Base-by-base conservation (phyloP, 2,329 filamentous ascomycete genomes). In the Fusarium globosum region DNA sequence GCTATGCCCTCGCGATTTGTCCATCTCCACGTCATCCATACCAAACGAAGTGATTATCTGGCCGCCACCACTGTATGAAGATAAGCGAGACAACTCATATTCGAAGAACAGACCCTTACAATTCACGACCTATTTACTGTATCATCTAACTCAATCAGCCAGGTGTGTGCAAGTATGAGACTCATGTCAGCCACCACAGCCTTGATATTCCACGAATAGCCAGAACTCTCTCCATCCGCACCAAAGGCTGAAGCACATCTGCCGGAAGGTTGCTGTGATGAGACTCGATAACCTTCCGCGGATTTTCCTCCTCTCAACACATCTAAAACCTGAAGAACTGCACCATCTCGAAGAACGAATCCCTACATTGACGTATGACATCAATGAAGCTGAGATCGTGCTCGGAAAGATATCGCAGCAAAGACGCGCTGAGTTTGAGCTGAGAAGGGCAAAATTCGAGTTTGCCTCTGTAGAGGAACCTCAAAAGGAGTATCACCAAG, bases 341-440 rank as follows among this genome's bases (percentile, higher is more conserved):
- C 88, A 91, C 56, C 81, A 86, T 38, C 80, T 94, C 20, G 92
- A 95, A 79, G 88, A 90, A 33, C 86, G 86, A 28, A 88, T 97
- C 15, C 85, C 87, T 8, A 87, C 86, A 1, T 80, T 96, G 60
- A 95, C 94, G 0, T 91, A 92, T 66, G 89, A 96, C 80, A 85
- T 92, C 59, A 85, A 86, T 20, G 92, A 96, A 80, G 94, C 94
- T 2, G 86, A 88, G 9, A 81, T 98, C 7, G 86, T 97, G 4
- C 80, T 98, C 36, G 94, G 93, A 4, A 94, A 91, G 73, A 87
- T 97, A 39, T 86, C 86, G 2, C 91, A 89, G 62, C 91, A 89
- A 72, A 88, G 90, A 76, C 88, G 96, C 23, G 94, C 94, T 2
- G 86, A 89, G 52, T 91, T 97, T 76, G 96, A 98, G 82, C 84